Evolutionary conservation across 1,284 basidiomycete genomes (phyloP).

Genomic region (Pulchroboletus neoregius): DNA sequence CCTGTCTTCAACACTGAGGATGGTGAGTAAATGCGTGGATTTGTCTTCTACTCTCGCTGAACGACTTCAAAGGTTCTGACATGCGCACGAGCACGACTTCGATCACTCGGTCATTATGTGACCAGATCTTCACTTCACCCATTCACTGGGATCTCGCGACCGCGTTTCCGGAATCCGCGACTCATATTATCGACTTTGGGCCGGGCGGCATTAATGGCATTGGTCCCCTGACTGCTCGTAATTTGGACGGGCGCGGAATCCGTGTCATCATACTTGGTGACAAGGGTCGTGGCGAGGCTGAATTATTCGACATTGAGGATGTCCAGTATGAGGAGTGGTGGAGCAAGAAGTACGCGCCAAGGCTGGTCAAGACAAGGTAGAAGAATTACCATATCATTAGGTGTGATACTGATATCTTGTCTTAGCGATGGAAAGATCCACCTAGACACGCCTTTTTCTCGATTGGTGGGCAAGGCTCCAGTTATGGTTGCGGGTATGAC

Average conservation of each 20-base stretch:
- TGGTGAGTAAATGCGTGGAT: slow-evolving; percentile 49
- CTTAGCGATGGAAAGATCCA: slow-evolving; percentile 83
- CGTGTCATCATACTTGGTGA: slow-evolving; percentile 85
- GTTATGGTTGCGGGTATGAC: slow-evolving; percentile 99
- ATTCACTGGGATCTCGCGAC: slow-evolving; percentile 94
- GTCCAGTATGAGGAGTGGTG: slow-evolving; percentile 86
- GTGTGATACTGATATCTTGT: slow-evolving; percentile 13
- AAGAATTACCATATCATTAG: slow-evolving; percentile 14
- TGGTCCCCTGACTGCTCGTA: slow-evolving; percentile 85
- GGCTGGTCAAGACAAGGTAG: slow-evolving; percentile 85
- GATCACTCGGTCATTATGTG: slow-evolving; percentile 78
- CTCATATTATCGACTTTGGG: slow-evolving; percentile 95
- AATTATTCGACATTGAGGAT: slow-evolving; percentile 69
- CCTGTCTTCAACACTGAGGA: slow-evolving; percentile 91
- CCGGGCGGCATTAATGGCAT: slow-evolving; percentile 93
- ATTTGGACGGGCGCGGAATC: slow-evolving; percentile 90
- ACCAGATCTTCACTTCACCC: slow-evolving; percentile 89
- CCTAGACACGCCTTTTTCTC: slow-evolving; percentile 94
- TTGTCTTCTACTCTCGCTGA: slow-evolving; percentile 17
- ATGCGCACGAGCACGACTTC: slow-evolving; percentile 64
- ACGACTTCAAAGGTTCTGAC: slow-evolving; percentile 63
- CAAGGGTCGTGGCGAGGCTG: slow-evolving; percentile 79
- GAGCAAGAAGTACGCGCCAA: slow-evolving; percentile 84
- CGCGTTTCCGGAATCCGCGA: slow-evolving; percentile 83
- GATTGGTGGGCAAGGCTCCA: slow-evolving; percentile 91